Evolutionary conservation across 768 basidiomycete genomes (phyloP).

Genomic region (Mycena floridula): DNA sequence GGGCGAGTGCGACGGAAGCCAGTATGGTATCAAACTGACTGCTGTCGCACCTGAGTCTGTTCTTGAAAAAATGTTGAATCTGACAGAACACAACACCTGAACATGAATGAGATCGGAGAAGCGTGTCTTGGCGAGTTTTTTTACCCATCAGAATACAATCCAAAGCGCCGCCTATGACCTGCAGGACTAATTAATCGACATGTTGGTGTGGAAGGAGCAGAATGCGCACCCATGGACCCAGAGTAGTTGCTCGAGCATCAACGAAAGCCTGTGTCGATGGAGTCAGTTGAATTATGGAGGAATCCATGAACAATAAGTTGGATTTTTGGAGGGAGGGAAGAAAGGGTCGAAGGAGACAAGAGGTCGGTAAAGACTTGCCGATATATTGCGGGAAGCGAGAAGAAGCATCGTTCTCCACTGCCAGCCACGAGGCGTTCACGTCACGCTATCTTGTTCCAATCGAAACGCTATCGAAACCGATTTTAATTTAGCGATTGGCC

Average conservation of each 20-base stretch:
- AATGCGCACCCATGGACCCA: constrained; percentile 10
- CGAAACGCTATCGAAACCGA: no score
- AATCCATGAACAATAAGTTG: no score
- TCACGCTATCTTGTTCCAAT: no score
- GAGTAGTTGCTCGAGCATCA: constrained; percentile 4
- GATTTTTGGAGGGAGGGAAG: no score
- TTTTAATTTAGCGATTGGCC: no score
- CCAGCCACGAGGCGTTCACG: no score
- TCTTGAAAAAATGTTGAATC: constrained; percentile 6
- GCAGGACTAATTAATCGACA: neutral
- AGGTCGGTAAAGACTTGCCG: no score
- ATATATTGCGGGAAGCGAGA: no score
- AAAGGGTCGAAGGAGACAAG: no score
- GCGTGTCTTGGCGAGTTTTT: neutral
- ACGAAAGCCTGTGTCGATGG: constrained; percentile 11
- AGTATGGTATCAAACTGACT: neutral
- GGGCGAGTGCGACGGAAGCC: neutral
- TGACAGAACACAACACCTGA: constrained; percentile 10
- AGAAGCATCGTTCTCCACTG: no score
- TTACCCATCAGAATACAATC: constrained; percentile 12
- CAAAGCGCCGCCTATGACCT: constrained; percentile 10
- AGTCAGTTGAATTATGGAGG: constrained; percentile 9
- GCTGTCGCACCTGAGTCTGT: neutral
- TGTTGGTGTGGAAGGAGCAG: no score
- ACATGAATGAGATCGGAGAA: neutral